Evolutionary conservation across 345 rosid genomes (phyloP).

Genomic region (Arabidopsis suecica): DNA sequence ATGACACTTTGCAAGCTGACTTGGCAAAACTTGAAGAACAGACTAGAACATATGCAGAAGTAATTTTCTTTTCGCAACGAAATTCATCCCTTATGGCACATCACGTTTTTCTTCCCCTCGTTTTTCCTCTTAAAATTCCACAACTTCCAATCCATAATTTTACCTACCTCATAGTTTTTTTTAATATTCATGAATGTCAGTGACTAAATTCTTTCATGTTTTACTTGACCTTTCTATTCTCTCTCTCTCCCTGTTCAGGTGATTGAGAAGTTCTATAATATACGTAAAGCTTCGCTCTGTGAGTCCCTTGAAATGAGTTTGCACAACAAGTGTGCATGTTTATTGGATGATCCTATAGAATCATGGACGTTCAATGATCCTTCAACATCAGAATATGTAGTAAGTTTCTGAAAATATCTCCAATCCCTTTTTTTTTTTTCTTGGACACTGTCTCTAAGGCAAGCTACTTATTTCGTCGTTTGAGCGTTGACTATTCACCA

Average conservation of each 20-base stretch:
- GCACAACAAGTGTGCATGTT: slow-evolving; percentile 73
- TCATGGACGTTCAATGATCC: slow-evolving; percentile 83
- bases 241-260: slow-evolving; percentile 53
- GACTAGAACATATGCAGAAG: slow-evolving; percentile 65
- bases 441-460: neutral
- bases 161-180: neutral
- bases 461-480: neutral
- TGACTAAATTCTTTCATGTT: neutral
- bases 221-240: slow-evolving; percentile 9
- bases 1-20: slow-evolving; percentile 62
- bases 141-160: neutral
- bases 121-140: neutral
- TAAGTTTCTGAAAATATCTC: slow-evolving; percentile 55
- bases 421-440: neutral
- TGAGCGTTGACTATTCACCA: slow-evolving; percentile 19
- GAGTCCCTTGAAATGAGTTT: slow-evolving; percentile 55
- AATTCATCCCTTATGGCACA: neutral
- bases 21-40: slow-evolving; percentile 66
- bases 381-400: slow-evolving; percentile 81
- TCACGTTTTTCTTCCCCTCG: neutral
- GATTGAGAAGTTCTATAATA: slow-evolving; percentile 70
- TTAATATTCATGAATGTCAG: neutral
- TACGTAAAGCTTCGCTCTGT: slow-evolving; percentile 59
- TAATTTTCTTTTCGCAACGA: slow-evolving; percentile 25
- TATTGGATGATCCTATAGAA: slow-evolving; percentile 72